Evolutionary conservation across 1,139 yeast species (phyloP), one percentile per base, ranked within the genome.

Genomic region (Eremothecium gossypii): DNA sequence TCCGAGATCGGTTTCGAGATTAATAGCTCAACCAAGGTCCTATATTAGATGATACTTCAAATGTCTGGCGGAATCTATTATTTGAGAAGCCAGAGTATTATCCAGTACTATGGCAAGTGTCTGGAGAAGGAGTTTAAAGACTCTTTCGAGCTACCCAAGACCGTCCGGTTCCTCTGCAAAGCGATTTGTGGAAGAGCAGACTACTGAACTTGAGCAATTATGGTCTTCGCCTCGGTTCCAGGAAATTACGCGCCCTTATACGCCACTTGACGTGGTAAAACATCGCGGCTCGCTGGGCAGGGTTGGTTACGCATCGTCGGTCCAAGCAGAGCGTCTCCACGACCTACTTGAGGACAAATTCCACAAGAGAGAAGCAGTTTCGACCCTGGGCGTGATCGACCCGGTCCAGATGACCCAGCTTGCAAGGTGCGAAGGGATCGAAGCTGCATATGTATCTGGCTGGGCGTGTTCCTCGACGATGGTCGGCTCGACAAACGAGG

Each of bases 341-440:
- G 57, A 61, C 32, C 52, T 73, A 34, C 52, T 78, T 27, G 57
- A 68, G 8, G 61, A 65, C 41, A 66, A 75, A 30, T 66, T 68
- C 40, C 53, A 61, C 20, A 64, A 70, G 34, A 63, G 66, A 23
- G 57, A 60, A 38, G 81, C 83, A 0, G 70, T 75, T 17, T 74
- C 73, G 53, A 77, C 82, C 0, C 60, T 77, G 45, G 83, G 84
- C 3, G 73, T 77, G 7, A 73, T 76, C 30, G 84, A 78, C 49
- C 83, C 83, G 2, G 73, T 74, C 6, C 80, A 77, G 44, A 74
- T 77, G 67, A 60, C 79, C 5, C 83, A 78, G 54, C 64, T 71
- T 46, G 75, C 77, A 8, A 58, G 57, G 37, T 60, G 64, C 39
- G 69, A 70, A 43, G 71, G 74, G 50, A 71, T 71, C 43, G 74